Evolutionary conservation across 192 early-diverging fungal species (phyloP).

Genomic region (Backusella macrospora): DNA sequence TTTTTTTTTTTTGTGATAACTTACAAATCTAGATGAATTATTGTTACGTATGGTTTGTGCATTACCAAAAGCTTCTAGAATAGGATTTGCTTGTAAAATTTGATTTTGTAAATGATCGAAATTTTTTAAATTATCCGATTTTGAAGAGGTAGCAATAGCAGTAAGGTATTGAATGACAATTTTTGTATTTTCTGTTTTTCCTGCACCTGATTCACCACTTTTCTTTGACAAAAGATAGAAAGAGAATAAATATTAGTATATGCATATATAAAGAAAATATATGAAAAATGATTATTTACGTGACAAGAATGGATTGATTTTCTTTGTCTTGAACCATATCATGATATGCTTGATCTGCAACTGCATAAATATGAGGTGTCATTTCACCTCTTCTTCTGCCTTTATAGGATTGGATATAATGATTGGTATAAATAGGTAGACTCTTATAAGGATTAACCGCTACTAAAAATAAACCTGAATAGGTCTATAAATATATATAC

Average conservation of each 20-base stretch:
- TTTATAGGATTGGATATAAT: constrained; percentile 71
- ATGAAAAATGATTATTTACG: constrained; percentile 55
- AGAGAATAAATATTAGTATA: neutral
- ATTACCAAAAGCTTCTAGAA: constrained; percentile 98
- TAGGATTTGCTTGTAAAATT: constrained; percentile 95
- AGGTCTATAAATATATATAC: constrained; percentile 65
- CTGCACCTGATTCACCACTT: constrained; percentile 97
- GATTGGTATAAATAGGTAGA: constrained; percentile 87
- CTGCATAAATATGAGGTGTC: constrained; percentile 89
- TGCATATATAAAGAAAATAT: neutral
- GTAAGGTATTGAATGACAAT: constrained; percentile 98
- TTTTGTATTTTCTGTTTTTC: constrained; percentile 99
- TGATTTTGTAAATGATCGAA: constrained; percentile 68
- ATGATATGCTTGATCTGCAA: constrained; percentile 91
- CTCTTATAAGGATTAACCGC: constrained; percentile 97
- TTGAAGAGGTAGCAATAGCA: constrained; percentile 74
- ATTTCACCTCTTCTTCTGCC: constrained; percentile 73
- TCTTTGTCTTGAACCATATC: constrained; percentile 93
- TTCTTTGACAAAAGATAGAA: neutral
- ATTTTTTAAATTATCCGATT: constrained; percentile 32
- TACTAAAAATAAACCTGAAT: constrained; percentile 98
- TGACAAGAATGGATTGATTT: constrained; percentile 98
- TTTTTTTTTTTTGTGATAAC: constrained; percentile 16
- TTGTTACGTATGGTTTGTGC: constrained; percentile 98
- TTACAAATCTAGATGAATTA: constrained; percentile 96